Evolutionary conservation across 805 yeast species (phyloP).

Genomic region (Candida nemodendra): DNA sequence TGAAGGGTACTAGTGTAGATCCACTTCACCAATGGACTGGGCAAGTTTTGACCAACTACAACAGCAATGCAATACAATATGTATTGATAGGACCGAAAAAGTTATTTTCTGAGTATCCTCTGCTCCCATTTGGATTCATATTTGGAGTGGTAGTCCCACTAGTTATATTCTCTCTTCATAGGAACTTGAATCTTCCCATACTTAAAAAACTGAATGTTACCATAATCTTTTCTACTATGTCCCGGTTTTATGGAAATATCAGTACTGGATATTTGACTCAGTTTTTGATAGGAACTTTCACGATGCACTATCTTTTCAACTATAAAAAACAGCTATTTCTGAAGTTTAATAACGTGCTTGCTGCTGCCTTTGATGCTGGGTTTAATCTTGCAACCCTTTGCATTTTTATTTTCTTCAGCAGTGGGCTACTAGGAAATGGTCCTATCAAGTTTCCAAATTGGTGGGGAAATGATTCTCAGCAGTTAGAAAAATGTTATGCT

Average conservation of each 20-base stretch:
- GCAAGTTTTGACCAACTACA: slow-evolving; percentile 39
- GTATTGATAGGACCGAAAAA: slow-evolving; percentile 50
- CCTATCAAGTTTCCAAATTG: slow-evolving; percentile 36
- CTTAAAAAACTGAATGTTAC: slow-evolving; percentile 41
- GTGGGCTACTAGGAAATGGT: slow-evolving; percentile 17
- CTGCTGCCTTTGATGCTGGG: slow-evolving; percentile 53
- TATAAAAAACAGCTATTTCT: slow-evolving; percentile 41
- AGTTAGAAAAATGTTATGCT: slow-evolving; percentile 49
- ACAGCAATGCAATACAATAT: slow-evolving; percentile 51
- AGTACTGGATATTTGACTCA: slow-evolving; percentile 49
- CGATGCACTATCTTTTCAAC: slow-evolving; percentile 45
- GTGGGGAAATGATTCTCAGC: slow-evolving; percentile 49
- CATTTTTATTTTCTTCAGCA: slow-evolving; percentile 35
- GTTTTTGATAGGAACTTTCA: slow-evolving; percentile 46
- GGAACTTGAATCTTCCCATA: slow-evolving; percentile 24
- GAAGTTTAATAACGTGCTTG: slow-evolving; percentile 45
- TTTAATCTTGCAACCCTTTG: slow-evolving; percentile 42
- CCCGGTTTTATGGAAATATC: slow-evolving; percentile 47
- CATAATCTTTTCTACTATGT: slow-evolving; percentile 47
- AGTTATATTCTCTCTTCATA: slow-evolving; percentile 24
- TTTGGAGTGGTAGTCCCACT: slow-evolving; percentile 41
- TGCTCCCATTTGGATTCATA: slow-evolving; percentile 44
- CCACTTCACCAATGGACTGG: slow-evolving; percentile 55
- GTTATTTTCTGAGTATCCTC: slow-evolving; percentile 41
- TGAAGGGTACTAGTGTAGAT: slow-evolving; percentile 32